A percentile compares a stretch with the other conserved stretches of the same genome.
Conservation (phyloP, 108 stramenopile genomes). For the Licmophora abbreviata region DNA sequence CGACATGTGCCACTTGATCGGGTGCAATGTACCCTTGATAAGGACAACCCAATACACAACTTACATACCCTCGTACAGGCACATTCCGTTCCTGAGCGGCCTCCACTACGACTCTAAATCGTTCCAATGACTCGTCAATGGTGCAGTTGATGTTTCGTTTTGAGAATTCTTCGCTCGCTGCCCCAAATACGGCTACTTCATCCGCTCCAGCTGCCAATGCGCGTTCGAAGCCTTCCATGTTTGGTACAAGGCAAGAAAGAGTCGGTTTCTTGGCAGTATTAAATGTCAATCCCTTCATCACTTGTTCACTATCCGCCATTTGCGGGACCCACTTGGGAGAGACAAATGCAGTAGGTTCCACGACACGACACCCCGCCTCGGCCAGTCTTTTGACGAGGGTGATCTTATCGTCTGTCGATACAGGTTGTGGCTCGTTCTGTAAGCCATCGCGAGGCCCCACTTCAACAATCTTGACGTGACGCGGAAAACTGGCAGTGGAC, state of each 20-base stretch:
- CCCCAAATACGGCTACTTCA: conserved; percentile 83
- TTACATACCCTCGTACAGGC: conserved; percentile 82
- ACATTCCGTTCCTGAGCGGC: conserved; percentile 28
- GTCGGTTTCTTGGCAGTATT: conserved; percentile 14
- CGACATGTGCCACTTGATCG: conserved; percentile 45
- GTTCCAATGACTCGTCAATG: conserved; percentile 69
- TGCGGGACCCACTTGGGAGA: conserved; percentile 88
- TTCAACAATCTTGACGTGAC: conserved; percentile 39
- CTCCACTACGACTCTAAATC: conserved; percentile 50
- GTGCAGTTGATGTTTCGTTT: conserved; percentile 79
- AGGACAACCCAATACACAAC: conserved; percentile 83
- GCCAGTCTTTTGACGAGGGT: conserved; percentile 38
- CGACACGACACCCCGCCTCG: conserved; percentile 46
- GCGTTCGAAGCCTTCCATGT: conserved; percentile 53
- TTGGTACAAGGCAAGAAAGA: conserved; percentile 59
- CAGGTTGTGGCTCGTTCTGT: conserved; percentile 57
- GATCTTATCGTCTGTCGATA: conserved; percentile 53
- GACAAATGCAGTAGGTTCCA: conserved; percentile 82
- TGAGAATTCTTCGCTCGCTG: conserved; percentile 81
- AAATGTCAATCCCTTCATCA: conserved; percentile 28
- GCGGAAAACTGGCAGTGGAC: background rate
- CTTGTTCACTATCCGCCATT: conserved; percentile 68
- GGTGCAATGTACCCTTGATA: conserved; percentile 70
- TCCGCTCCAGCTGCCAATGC: conserved; percentile 32
- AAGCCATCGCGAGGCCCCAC: conserved; percentile 67